Percentiles rank a stretch among this genome's conserved stretches.
These are phyloP conservation scores for Annulohypoxylon bovei DNA, from an alignment of 495 filamentous ascomycete genomes.

Conservation along the genomic window DNA sequence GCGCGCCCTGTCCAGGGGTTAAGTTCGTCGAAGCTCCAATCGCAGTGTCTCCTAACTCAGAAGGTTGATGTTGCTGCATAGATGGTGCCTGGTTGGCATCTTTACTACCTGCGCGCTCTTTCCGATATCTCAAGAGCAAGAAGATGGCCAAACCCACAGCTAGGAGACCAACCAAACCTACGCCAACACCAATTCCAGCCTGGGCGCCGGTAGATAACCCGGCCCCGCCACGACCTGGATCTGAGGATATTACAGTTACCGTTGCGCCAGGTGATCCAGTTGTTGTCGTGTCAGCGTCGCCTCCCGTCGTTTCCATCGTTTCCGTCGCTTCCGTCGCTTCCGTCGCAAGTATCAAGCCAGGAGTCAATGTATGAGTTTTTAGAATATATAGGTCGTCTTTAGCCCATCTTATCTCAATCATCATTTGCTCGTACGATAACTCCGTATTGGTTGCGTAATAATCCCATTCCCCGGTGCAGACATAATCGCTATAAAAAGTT, in stretches of 20 bases:
- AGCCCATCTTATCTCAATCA: conserved; percentile 39
- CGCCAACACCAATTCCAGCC: conserved; percentile 28
- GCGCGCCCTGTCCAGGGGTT: neutral
- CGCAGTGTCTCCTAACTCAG: conserved; percentile 6
- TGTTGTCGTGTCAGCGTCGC: neutral
- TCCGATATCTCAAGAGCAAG: conserved; percentile 23
- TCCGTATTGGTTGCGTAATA: conserved; percentile 32
- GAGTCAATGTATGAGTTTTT: conserved; percentile 33
- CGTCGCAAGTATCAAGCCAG: conserved; percentile 18
- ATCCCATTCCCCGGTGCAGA: conserved; percentile 16
- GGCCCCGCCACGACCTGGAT: neutral
- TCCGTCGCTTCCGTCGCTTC: too few relatives aligned
- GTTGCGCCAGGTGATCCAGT: conserved; percentile 15
- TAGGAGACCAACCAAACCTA: conserved; percentile 22
- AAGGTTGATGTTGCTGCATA: conserved; percentile 8
- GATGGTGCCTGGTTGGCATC: neutral
- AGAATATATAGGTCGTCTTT: conserved; percentile 30
- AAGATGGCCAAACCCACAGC: conserved; percentile 18
- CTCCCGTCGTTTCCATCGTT: neutral
- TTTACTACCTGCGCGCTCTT: neutral
- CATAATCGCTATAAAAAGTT: conserved; percentile 20
- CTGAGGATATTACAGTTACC: neutral
- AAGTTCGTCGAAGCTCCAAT: neutral
- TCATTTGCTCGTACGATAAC: conserved; percentile 15
- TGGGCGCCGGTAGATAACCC: conserved; percentile 18